These are phyloP conservation scores for Fomitopsis betulina DNA, from an alignment of 1,284 basidiomycete species.

Conservation along the genomic window DNA sequence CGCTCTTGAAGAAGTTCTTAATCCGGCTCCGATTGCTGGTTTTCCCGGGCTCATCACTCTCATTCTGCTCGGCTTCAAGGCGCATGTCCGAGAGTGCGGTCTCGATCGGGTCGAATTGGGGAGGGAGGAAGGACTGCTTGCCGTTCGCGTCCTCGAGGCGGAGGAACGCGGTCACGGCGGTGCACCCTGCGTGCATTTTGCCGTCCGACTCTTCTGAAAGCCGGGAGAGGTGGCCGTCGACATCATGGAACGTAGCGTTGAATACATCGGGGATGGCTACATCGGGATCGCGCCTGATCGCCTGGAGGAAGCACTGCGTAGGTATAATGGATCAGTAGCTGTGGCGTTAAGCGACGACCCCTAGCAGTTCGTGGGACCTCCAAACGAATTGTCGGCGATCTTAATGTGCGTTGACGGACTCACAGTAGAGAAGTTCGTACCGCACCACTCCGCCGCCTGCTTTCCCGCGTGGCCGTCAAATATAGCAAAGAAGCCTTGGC, in stretches of 20 bases:
- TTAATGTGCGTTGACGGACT: constrained; percentile 13
- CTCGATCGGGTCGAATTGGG: constrained; percentile 24
- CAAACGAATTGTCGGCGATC: too few species aligned
- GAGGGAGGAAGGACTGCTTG: constrained; percentile 55
- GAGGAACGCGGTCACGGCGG: constrained; percentile 95
- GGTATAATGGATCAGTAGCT: constrained; percentile 2
- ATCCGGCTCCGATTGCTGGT: constrained; percentile 24
- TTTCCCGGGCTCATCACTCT: constrained; percentile 30
- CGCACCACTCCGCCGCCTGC: constrained; percentile 99
- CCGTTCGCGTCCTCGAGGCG: constrained; percentile 84
- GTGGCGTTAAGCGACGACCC: not conserved
- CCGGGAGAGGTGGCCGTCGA: constrained; percentile 79
- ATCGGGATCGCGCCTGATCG: constrained; percentile 15
- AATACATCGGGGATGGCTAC: constrained; percentile 80
- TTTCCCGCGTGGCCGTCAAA: constrained; percentile 99
- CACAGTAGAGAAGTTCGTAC: constrained; percentile 92
- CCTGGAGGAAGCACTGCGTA: constrained; percentile 25
- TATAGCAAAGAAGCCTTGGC: constrained; percentile 96
- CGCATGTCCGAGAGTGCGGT: constrained; percentile 24
- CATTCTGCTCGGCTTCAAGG: constrained; percentile 11
- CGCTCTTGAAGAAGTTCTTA: constrained; percentile 52
- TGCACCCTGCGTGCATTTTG: constrained; percentile 95
- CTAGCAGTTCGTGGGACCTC: too few species aligned
- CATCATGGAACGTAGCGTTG: constrained; percentile 91
- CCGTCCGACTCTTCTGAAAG: constrained; percentile 82